These are phyloP conservation scores for Ophiocordyceps camponoti-saundersi DNA, from an alignment of 2,329 filamentous ascomycete species.

Conservation along the genomic window DNA sequence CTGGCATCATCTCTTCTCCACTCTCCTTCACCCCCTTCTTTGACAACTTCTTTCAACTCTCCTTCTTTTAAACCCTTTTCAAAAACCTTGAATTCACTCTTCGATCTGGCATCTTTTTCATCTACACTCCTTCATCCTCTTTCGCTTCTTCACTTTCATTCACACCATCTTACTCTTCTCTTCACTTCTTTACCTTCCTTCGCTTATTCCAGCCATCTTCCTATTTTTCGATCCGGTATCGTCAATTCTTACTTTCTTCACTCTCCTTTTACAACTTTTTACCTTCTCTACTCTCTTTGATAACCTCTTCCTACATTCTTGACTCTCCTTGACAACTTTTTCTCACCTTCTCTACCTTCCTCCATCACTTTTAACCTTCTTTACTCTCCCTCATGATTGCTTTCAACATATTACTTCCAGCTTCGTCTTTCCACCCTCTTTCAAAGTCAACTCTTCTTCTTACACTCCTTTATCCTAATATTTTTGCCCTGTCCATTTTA, in stretches of 20 bases:
- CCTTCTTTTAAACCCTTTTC: too few relatives aligned
- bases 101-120: background rate
- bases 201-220: too few relatives aligned
- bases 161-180: background rate
- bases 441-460: background rate
- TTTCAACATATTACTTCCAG: too few relatives aligned
- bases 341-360: too few relatives aligned
- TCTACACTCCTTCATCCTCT: background rate
- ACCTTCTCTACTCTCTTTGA: too few relatives aligned
- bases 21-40: background rate
- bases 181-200: too few relatives aligned
- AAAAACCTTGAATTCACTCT: too few relatives aligned
- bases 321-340: background rate
- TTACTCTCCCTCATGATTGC: background rate
- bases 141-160: background rate
- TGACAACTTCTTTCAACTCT: background rate
- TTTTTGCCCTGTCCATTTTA: too few relatives aligned
- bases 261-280: background rate
- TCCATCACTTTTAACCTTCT: background rate
- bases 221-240: background rate
- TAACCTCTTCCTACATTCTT: too few relatives aligned
- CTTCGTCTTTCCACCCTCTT: background rate
- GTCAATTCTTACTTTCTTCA: background rate
- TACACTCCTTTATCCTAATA: too few relatives aligned
- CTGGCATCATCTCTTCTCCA: background rate